Evolutionary conservation across 169 alveolate genomes (phyloP).

Genomic region (Plasmodium yoelii): DNA sequence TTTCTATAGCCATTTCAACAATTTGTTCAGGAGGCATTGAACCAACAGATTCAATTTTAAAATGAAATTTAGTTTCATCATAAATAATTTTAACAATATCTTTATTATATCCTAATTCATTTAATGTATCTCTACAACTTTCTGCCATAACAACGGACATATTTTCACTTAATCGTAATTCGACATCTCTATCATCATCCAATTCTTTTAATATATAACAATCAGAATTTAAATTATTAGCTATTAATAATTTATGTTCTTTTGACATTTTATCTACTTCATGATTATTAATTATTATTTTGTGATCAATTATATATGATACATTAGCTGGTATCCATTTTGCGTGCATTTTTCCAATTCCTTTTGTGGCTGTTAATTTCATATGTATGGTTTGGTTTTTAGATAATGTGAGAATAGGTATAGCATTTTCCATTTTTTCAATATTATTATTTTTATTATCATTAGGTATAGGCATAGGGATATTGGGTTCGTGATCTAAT

Average conservation of each 20-base stretch:
- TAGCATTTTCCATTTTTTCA: slow-evolving; percentile 82
- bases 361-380: slow-evolving; percentile 95
- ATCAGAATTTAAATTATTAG: slow-evolving; percentile 57
- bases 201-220: slow-evolving; percentile 65
- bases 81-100: slow-evolving; percentile 82
- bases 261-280: slow-evolving; percentile 82
- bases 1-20: slow-evolving; percentile 90
- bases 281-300: slow-evolving; percentile 80
- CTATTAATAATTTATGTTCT: slow-evolving; percentile 53
- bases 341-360: slow-evolving; percentile 97
- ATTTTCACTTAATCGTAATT: slow-evolving; percentile 51
- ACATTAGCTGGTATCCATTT: slow-evolving; percentile 97
- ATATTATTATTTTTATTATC: slow-evolving; percentile 73
- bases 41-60: slow-evolving; percentile 92
- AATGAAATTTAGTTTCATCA: slow-evolving; percentile 86
- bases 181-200: slow-evolving; percentile 51
- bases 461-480: slow-evolving; percentile 57
- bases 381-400: slow-evolving; percentile 93
- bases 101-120: slow-evolving; percentile 80
- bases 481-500: slow-evolving; percentile 80
- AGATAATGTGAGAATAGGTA: slow-evolving; percentile 94
- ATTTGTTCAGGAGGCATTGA: slow-evolving; percentile 94
- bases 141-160: slow-evolving; percentile 80
- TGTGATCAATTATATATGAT: slow-evolving; percentile 88
- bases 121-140: slow-evolving; percentile 79